Base-by-base conservation (phyloP, 208 protist species). In the Leishmania amazonensis region DNA sequence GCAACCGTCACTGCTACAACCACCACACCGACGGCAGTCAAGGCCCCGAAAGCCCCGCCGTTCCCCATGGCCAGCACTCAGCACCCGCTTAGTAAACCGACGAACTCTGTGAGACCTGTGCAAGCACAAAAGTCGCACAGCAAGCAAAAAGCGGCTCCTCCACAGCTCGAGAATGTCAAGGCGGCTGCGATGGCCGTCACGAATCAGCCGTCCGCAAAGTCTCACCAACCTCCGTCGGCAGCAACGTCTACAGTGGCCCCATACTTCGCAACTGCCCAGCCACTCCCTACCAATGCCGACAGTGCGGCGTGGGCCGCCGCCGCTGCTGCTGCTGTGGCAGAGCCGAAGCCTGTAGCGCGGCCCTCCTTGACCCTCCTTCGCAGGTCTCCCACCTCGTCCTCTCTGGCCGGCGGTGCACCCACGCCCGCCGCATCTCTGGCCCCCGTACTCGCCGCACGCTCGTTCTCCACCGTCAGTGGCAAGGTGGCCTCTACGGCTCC, bases 31-130 rank as follows among this genome's bases (percentile, higher is more conserved):
- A 7, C n/a, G 13, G 58, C 68, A 54, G 67, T 57, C 2, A 71
- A 62, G 42, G 28, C 17, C 15, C 75, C 47, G n/a, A n/a, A 68
- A 38, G 21, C 75, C 7, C 8, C 47, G 57, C 13, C 8, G 47
- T 40, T 67, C 31, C 70, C 81, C 7, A 31, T 35, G 47, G 60
- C 73, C 70, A 79, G 47, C 72, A 68, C 72, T 5, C 74, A 65
- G 54, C 49, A 40, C 53, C 53, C n/a, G 28, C 53, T 17, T 17
- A 40, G 31, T 40, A 28, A 19, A 45, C 49, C 17, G 35, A n/a
- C 31, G 28, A 60, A 53, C 11, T 7, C 31, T 15, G 2, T 45
- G 19, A n/a, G 31, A 21, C 45, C 72, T 31, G 68, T 21, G 13
- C 72, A 53, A 24, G 49, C 7, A 19, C 31, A 0, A 19, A 76